Percentiles rank a stretch among this genome's conserved stretches.
phyloP scores from a whole-genome alignment of 106 monocot genomes.

The Dendrobium chrysotoxum region DNA sequence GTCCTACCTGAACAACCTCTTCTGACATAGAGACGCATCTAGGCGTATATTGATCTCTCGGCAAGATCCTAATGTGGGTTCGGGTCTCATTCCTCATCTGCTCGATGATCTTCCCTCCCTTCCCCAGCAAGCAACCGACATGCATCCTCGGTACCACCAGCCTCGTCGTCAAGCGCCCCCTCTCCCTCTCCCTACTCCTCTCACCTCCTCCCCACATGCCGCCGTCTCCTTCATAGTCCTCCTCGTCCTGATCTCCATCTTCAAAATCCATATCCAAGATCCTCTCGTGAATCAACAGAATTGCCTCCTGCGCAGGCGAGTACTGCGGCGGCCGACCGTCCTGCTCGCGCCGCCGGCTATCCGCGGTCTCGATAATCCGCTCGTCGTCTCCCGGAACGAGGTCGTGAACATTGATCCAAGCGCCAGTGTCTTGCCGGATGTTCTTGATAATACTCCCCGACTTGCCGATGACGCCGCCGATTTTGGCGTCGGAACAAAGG shows the following conservation, averaged over 20 bases:
- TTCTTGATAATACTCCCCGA: constrained; percentile 38
- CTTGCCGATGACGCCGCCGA: constrained; percentile 51
- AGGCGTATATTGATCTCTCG: constrained; percentile 75
- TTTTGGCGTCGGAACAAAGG: constrained; percentile 65
- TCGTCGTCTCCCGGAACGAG: constrained; percentile 65
- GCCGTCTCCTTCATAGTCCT: constrained; percentile 11
- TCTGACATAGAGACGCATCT: constrained; percentile 68
- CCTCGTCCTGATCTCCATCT: constrained; percentile 21
- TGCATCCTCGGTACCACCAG: constrained; percentile 79
- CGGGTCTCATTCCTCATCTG: constrained; percentile 96
- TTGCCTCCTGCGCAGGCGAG: constrained; percentile 88
- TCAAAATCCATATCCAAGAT: constrained; percentile 55
- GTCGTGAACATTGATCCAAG: constrained; percentile 71
- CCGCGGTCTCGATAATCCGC: constrained; percentile 85
- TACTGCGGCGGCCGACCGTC: constrained; percentile 82
- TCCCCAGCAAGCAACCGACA: constrained; percentile 91
- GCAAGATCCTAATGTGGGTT: constrained; percentile 91
- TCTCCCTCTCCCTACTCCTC: constrained; percentile 30
- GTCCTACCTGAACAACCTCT: constrained; percentile 86
- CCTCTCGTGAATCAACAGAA: constrained; percentile 67
- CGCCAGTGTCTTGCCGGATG: constrained; percentile 55
- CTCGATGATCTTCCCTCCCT: constrained; percentile 97
- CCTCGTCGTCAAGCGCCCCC: constrained; percentile 47
- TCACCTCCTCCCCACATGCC: constrained; percentile 15
- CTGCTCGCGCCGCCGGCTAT: constrained; percentile 52